Conservation (phyloP, 306 rosid species). For the Arachis stenosperma region DNA sequence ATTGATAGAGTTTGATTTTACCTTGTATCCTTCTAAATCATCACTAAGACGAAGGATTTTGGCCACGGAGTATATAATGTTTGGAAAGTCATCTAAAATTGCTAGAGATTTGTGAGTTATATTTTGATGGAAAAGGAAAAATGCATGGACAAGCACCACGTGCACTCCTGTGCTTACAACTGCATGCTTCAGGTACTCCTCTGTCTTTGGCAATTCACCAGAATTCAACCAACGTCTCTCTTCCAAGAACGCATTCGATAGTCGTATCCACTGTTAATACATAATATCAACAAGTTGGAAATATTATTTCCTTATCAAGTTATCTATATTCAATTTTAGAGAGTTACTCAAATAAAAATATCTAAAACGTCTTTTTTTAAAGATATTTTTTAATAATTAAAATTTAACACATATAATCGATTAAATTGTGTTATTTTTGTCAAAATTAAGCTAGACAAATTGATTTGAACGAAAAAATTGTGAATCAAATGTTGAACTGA, state of each 20-base stretch:
- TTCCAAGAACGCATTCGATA: constrained; percentile 45
- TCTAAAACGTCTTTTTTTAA: no score
- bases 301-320: no score
- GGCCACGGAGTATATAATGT: constrained; percentile 16
- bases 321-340: no score
- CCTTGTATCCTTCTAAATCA: constrained; percentile 36
- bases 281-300: no score
- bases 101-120: constrained; percentile 30
- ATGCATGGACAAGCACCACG: constrained; percentile 38
- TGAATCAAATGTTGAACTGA: no score
- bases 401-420: no score
- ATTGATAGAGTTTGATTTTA: neutral
- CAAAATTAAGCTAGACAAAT: no score
- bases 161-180: constrained; percentile 49
- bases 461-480: no score
- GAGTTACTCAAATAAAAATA: no score
- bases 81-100: constrained; percentile 33
- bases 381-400: no score
- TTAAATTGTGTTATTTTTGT: no score
- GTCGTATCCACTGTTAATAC: constrained; percentile 46
- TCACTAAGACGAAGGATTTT: constrained; percentile 42
- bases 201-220: constrained; percentile 38
- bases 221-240: constrained; percentile 48
- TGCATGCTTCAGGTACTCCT: constrained; percentile 47
- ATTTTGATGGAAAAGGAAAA: constrained; percentile 44